Conservation (phyloP, 2,329 filamentous ascomycete genomes). For the Apiospora sp. region DNA sequence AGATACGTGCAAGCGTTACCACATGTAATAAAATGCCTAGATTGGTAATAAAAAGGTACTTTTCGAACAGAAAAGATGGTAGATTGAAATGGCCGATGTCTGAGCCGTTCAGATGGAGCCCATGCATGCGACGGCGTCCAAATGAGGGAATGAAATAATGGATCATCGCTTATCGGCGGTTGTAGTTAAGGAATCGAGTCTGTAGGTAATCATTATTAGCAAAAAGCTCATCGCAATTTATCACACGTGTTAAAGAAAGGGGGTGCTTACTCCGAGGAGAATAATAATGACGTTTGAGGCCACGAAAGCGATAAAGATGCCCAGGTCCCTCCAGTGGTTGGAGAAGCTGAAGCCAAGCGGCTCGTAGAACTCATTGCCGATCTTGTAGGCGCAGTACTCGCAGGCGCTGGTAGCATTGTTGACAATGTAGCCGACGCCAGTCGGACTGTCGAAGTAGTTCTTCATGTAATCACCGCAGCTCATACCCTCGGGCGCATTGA, state of each 20-base stretch:
- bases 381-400: conserved; percentile 81
- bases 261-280: conserved; percentile 57
- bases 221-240: background rate
- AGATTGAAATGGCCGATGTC: background rate
- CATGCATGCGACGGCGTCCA: background rate
- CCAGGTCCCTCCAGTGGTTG: conserved; percentile 82
- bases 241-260: no score
- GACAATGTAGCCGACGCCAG: conserved; percentile 77
- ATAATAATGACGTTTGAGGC: conserved; percentile 76
- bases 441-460: conserved; percentile 67
- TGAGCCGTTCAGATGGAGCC: background rate
- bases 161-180: conserved; percentile 50
- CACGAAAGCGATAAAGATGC: conserved; percentile 79
- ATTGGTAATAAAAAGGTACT: background rate
- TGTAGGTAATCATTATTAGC: conserved; percentile 38
- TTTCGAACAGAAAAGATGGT: background rate
- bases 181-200: conserved; percentile 63
- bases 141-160: background rate
- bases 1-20: background rate
- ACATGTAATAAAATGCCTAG: background rate
- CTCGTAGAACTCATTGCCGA: conserved; percentile 82
- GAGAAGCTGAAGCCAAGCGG: conserved; percentile 71
- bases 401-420: conserved; percentile 72
- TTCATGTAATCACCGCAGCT: conserved; percentile 81
- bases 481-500: conserved; percentile 70